Evolutionary conservation across 805 yeast genomes (phyloP).

Genomic region (Nakazawaea siamensis): DNA sequence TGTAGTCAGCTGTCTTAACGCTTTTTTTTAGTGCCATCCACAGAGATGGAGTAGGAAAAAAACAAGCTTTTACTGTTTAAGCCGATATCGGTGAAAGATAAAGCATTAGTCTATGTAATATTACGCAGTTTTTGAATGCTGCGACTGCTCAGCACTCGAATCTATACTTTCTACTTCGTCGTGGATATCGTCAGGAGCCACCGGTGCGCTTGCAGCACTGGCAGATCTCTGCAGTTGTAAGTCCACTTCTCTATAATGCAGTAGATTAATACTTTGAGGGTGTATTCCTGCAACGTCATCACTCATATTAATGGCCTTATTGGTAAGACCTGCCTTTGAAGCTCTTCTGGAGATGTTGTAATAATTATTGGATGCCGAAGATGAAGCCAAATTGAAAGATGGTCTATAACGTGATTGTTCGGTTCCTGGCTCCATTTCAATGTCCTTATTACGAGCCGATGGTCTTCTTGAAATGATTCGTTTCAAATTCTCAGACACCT

Average conservation of each 20-base stretch:
- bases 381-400: conserved; percentile 4
- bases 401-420: conserved; percentile 15
- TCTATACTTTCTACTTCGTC: conserved; percentile 2
- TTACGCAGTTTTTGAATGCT: no score
- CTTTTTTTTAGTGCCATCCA: no score
- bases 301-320: conserved; percentile 32
- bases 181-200: conserved; percentile 1
- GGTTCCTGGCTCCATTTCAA: conserved; percentile 10
- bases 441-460: background rate
- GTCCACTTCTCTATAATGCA: background rate
- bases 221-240: no score
- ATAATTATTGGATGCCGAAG: conserved; percentile 1
- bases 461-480: conserved; percentile 17
- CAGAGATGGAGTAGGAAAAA: no score
- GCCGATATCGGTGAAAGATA: no score
- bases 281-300: conserved; percentile 38
- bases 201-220: no score
- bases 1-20: no score
- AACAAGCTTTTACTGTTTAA: no score
- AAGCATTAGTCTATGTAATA: no score
- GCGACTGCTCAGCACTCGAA: no score
- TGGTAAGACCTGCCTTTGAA: conserved; percentile 29
- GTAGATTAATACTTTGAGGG: conserved; percentile 14
- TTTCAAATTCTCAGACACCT: conserved; percentile 17
- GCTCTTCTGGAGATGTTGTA: conserved; percentile 6